Evolutionary conservation across 768 basidiomycete species (phyloP), one percentile per base, ranked within the genome.

Genomic region (Hypsizygus marmoreus): DNA sequence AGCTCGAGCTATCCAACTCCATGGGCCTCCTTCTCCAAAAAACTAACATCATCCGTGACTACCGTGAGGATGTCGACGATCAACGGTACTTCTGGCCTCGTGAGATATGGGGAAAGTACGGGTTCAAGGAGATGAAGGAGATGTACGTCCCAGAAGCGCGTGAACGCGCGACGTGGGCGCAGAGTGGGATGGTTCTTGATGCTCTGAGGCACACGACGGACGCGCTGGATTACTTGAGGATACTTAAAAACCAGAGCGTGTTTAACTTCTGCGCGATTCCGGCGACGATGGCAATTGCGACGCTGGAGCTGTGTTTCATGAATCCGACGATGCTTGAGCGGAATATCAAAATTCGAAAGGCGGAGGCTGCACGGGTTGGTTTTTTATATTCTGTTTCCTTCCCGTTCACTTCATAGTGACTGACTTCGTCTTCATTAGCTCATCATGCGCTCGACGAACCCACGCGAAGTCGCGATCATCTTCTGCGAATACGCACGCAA

Each of bases 261-360:
- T 98, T 98, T 77, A 90, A 90, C 62, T 97, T 98, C 68, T 93
- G 91, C 55, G 92, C 95, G 0, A 89, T 98, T 47, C 95, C 95
- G 5, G 89, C 86, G 13, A 79, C 86, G 10, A 97, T 98, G 95
- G 94, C 95, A 0, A 86, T 99, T 53, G 95, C 95, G 8, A 98
- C 95, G 6, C 76, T 99, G 16, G 81, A 86, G 39, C 66, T 91
- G 35, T 95, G 93, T 65, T 97, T 94, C 71, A 94, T 91, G 90
- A 98, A 98, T 69, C 80, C 80, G 6, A 72, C 71, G 6, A 88
- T 97, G 78, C 82, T 97, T 67, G 77, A 86, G 54, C 68, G 77
- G 57, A 95, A 97, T 62, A 84, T 97, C 63, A 98, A 99, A 71
- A 99, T 99, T 51, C 80, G 95, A 47, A 94, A 93, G 62, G 93